A percentile compares a stretch with the other conserved stretches of the same genome.
Conservation (phyloP, 2,329 filamentous ascomycete species). For the Hypoxylon sp. region DNA sequence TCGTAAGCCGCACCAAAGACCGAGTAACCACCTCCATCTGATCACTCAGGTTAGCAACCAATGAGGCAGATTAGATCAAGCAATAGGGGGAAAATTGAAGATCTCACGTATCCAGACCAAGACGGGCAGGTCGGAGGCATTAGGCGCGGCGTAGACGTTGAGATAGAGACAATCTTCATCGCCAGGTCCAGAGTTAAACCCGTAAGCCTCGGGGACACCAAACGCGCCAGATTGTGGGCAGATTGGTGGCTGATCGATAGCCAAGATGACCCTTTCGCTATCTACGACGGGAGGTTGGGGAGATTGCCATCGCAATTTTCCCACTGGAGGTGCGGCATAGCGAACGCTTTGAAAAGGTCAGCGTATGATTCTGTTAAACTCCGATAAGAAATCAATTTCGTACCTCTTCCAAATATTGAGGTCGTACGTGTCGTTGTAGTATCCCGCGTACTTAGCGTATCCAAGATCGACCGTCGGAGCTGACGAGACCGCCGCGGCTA, state of each 20-base stretch:
- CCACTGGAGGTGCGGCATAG: conserved; percentile 43
- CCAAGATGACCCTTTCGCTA: conserved; percentile 28
- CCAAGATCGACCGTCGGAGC: conserved; percentile 38
- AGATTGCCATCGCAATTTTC: conserved; percentile 42
- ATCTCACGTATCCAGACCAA: conserved; percentile 52
- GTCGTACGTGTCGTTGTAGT: conserved; percentile 39
- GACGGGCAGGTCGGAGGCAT: conserved; percentile 49
- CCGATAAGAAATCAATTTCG: neutral
- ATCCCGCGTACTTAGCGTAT: conserved; percentile 42
- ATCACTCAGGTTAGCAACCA: conserved; percentile 39
- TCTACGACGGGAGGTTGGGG: conserved; percentile 37
- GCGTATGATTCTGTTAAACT: neutral
- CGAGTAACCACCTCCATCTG: conserved; percentile 47
- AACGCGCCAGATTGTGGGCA: conserved; percentile 44
- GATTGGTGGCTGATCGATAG: conserved; percentile 42
- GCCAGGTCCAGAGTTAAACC: conserved; percentile 42
- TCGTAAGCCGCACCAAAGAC: conserved; percentile 43
- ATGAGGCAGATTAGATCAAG: conserved; percentile 35
- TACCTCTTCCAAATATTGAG: conserved; percentile 43
- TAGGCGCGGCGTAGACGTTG: conserved; percentile 47
- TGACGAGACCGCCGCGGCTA: conserved; percentile 10
- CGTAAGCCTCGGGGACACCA: conserved; percentile 40
- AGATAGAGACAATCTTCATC: conserved; percentile 45
- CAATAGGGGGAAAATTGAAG: conserved; percentile 32
- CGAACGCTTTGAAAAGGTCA: conserved; percentile 37